Percentiles rank a stretch among this genome's conserved stretches.
Conservation (phyloP, 192 early-diverging fungal genomes). For the Entomortierella lignicola region DNA sequence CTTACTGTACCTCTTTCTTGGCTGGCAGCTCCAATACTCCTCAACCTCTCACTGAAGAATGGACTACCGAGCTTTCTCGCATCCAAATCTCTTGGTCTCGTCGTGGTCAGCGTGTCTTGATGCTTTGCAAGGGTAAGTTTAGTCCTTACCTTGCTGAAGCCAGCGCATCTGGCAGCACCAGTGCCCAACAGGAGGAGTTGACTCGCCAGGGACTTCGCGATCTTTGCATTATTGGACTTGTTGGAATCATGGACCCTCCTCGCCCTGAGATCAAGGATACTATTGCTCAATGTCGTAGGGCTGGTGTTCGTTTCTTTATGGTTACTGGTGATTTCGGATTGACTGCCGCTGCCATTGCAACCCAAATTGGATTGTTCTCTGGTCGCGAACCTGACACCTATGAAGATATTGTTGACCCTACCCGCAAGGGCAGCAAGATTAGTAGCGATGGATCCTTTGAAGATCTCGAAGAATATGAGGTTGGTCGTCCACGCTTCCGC, state of each 20-base stretch:
- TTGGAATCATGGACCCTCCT: conserved; percentile 88
- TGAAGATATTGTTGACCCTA: conserved; percentile 47
- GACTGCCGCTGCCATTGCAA: conserved; percentile 86
- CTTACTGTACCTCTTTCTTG: conserved; percentile 57
- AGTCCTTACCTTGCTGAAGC: conserved; percentile 17
- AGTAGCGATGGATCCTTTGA: conserved; percentile 29
- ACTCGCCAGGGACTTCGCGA: conserved; percentile 54
- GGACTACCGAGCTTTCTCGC: conserved; percentile 52
- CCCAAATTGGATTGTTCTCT: conserved; percentile 80
- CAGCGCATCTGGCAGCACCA: background rate
- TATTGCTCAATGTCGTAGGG: conserved; percentile 69
- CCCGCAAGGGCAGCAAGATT: conserved; percentile 12
- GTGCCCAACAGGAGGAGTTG: conserved; percentile 25
- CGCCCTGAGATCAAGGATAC: conserved; percentile 77
- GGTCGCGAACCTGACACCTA: conserved; percentile 38
- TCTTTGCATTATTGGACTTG: conserved; percentile 80
- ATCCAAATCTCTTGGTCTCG: conserved; percentile 68
- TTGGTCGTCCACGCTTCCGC: conserved; percentile 31
- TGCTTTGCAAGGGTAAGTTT: conserved; percentile 49
- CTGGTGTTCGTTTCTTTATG: conserved; percentile 87
- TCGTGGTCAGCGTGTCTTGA: conserved; percentile 70
- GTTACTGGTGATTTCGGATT: conserved; percentile 85
- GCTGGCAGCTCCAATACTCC: conserved; percentile 50
- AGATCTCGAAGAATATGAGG: conserved; percentile 22
- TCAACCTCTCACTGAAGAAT: conserved; percentile 52